phyloP scores from a whole-genome alignment of 2,329 filamentous ascomycete genomes.

The Diaporthe longicolla region DNA sequence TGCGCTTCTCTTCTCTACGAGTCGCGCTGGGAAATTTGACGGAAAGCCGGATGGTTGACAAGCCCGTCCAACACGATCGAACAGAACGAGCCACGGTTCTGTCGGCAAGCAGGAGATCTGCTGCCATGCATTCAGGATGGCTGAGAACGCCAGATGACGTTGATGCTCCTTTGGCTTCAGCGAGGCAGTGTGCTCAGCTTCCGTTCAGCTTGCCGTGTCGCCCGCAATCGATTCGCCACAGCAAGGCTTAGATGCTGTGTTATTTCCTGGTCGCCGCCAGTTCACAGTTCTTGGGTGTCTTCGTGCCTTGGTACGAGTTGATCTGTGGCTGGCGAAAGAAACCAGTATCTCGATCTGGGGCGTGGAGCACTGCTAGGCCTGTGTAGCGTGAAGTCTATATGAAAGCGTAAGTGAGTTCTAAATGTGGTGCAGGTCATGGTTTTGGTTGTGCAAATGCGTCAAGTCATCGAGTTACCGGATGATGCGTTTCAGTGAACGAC shows the following conservation, averaged over 20 bases:
- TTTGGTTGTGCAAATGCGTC: background rate
- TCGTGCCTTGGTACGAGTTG: background rate
- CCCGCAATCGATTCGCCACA: background rate
- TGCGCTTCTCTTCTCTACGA: slow-evolving; percentile 6
- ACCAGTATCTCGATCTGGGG: background rate
- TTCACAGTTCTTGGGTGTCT: background rate
- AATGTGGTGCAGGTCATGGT: background rate
- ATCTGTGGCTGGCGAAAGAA: background rate
- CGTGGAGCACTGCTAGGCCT: background rate
- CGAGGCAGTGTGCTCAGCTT: slow-evolving; percentile 11
- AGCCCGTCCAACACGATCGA: background rate
- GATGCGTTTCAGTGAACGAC: slow-evolving; percentile 13
- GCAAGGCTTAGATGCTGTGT: background rate
- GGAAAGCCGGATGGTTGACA: background rate
- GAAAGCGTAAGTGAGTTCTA: background rate
- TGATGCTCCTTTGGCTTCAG: background rate
- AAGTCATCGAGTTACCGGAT: background rate
- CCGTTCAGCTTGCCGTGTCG: background rate
- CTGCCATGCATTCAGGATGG: slow-evolving; percentile 15
- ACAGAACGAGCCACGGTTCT: slow-evolving; percentile 14
- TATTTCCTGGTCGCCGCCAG: background rate
- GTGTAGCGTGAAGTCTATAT: slow-evolving; percentile 7
- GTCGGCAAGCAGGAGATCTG: background rate
- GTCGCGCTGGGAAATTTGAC: slow-evolving; percentile 28
- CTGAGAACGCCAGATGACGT: slow-evolving; percentile 11